phyloP scores from a whole-genome alignment of 306 rosid genomes.

The Dryas octopetala region DNA sequence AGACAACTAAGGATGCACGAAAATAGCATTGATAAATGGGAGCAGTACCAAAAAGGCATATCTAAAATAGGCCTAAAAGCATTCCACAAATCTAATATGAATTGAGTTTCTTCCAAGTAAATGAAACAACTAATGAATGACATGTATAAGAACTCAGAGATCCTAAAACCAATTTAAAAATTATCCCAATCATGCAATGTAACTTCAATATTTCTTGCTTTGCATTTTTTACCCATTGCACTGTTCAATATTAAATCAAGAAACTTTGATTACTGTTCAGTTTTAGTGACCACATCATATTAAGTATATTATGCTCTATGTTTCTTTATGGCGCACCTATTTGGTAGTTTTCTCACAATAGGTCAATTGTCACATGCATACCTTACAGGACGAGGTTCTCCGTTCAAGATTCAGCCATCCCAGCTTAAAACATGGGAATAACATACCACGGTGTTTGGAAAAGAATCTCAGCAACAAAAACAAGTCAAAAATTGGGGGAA shows the following conservation, averaged over 20 bases:
- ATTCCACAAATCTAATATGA: background rate
- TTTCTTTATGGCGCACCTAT: background rate
- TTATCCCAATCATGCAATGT: background rate
- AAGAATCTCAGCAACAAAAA: constrained; percentile 14
- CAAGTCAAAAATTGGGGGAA: background rate
- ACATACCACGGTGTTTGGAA: constrained; percentile 6
- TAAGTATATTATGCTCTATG: background rate
- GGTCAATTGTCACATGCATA: background rate
- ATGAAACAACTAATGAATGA: background rate
- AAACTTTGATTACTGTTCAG: background rate
- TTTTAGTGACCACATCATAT: no score
- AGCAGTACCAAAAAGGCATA: background rate
- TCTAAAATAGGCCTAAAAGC: background rate
- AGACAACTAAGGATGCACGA: background rate
- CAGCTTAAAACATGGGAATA: background rate
- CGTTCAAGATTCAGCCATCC: constrained; percentile 10
- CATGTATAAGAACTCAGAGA: background rate
- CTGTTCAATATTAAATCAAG: background rate
- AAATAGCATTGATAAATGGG: background rate
- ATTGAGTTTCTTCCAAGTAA: background rate
- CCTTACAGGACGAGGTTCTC: constrained; percentile 15
- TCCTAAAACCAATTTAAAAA: background rate
- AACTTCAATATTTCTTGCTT: background rate
- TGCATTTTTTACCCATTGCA: background rate
- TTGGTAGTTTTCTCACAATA: background rate